These are phyloP conservation scores for Chenopodium suecicum DNA, from an alignment of 148 eudicot genomes.

Conservation along the genomic window DNA sequence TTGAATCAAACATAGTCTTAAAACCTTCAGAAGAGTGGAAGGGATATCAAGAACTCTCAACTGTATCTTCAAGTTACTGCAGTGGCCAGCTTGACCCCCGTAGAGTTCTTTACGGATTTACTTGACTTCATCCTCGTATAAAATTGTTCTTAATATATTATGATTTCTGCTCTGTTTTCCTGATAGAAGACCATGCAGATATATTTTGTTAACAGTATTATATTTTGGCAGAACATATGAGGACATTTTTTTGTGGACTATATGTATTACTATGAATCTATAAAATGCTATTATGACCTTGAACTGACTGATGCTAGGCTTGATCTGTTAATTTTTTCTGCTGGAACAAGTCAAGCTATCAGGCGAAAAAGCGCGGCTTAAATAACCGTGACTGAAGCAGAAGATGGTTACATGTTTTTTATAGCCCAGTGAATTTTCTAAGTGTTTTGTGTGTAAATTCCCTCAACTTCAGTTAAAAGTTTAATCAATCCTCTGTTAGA, in stretches of 20 bases:
- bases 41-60: conserved; percentile 70
- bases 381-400: background rate
- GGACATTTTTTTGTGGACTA: background rate
- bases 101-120: conserved; percentile 58
- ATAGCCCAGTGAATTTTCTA: background rate
- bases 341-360: background rate
- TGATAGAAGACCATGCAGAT: conserved; percentile 7
- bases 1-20: conserved; percentile 56
- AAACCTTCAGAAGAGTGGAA: conserved; percentile 88
- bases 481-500: background rate
- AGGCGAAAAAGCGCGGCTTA: background rate
- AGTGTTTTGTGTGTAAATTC: background rate
- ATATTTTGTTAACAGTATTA: background rate
- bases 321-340: background rate
- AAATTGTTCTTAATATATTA: conserved; percentile 7
- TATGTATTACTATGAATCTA: background rate
- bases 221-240: conserved; percentile 1
- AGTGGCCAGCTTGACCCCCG: conserved; percentile 82
- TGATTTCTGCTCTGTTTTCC: background rate
- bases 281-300: background rate
- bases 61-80: conserved; percentile 84
- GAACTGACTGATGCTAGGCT: background rate
- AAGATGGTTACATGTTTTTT: background rate
- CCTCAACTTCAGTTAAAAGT: background rate
- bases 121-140: conserved; percentile 11